Conservation (phyloP, 2,329 filamentous ascomycete genomes). For the Didymosphaeria variabile region DNA sequence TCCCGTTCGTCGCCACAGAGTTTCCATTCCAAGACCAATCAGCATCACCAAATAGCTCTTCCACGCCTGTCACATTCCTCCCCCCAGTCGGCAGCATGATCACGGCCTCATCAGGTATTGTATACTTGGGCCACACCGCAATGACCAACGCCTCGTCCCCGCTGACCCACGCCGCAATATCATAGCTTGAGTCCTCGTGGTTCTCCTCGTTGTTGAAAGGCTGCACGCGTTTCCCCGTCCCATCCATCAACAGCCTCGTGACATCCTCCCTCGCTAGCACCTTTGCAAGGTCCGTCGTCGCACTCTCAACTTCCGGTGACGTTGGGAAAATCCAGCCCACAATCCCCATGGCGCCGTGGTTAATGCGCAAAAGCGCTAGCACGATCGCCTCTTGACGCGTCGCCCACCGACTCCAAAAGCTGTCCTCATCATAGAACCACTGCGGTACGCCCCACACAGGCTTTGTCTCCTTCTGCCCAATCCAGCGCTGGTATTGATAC, state of each 20-base stretch:
- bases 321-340: conserved; percentile 61
- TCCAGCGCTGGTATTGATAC: conserved; percentile 52
- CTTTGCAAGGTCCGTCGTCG: conserved; percentile 51
- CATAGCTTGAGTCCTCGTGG: conserved; percentile 32
- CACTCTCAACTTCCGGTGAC: conserved; percentile 39
- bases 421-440: conserved; percentile 57
- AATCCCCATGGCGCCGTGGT: conserved; percentile 61
- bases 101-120: not conserved
- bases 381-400: conserved; percentile 56
- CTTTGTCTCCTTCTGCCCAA: conserved; percentile 48
- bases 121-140: conserved; percentile 50
- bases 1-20: not conserved
- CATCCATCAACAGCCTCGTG: conserved; percentile 50
- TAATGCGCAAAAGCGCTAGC: conserved; percentile 59
- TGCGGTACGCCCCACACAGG: conserved; percentile 61
- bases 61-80: not conserved
- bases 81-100: not conserved
- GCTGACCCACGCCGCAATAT: conserved; percentile 55
- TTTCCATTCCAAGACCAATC: not conserved
- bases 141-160: conserved; percentile 50
- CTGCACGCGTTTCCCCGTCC: conserved; percentile 27
- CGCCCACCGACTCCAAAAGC: conserved; percentile 60
- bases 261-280: conserved; percentile 48
- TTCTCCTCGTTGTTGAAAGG: conserved; percentile 13
- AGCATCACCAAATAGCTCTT: conserved; percentile 1